Base-by-base conservation (phyloP, 257 asterid genomes). In the Datura wrightii region DNA sequence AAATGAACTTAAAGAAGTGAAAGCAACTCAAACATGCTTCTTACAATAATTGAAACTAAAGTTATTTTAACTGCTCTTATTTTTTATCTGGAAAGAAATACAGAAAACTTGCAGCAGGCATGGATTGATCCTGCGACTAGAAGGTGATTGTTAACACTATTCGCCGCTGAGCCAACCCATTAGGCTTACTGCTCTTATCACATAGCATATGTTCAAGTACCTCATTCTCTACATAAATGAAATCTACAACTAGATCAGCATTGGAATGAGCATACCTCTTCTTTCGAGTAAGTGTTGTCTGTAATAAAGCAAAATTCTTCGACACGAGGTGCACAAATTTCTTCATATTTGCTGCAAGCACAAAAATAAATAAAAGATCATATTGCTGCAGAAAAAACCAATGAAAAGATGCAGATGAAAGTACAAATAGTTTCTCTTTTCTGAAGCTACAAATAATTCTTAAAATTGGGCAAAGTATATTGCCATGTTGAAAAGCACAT, bases 281-380 rank as follows among this genome's bases (percentile, higher is more conserved):
- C 99, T 83, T 91, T 97, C 34, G 89, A 24, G 89, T 95, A 97
- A 72, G 99, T 94, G 84, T 92, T 95, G 89, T 97, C 99, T 37
- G 99, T 97, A 86, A 97, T 92, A 89, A 92, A 89, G 92, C 99
- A 97, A 84, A 94, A 95, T 69, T 97, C 98, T 83, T 97, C 99
- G 86, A 90, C 99, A 15, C 93, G 94, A 84, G 98, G 99, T 56
- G 99, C 95, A 89, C 94, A 93, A 84, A 97, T 94, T 92, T 97
- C 99, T 91, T 97, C 99, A 59, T 95, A 97, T 82, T 97, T 97
- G 87, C 99, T 97, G 82, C 88, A 88, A 85, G 48, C 58, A 79
- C 69, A 67, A 87, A 87, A 86, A 39, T 60, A 85, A 69, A 86
- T 50, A 65, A 58, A 91, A n/a, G 3, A n/a, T 74, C 82, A 70